phyloP scores from a whole-genome alignment of 345 rosid species.

The Eucalyptus victrix region DNA sequence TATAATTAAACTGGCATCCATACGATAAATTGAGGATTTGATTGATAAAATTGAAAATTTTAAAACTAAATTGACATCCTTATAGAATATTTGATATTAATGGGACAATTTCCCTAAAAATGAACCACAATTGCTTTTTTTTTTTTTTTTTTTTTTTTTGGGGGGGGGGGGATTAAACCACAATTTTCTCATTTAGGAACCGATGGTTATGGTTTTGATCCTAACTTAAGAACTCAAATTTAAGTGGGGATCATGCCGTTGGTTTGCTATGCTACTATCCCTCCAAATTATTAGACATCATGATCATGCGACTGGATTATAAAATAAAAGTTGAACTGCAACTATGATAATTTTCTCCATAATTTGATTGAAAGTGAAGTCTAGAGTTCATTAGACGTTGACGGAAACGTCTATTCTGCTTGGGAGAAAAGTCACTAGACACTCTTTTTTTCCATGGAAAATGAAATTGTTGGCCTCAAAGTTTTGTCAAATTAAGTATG shows the following conservation, averaged over 20 bases:
- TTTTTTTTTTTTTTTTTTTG: too few relatives aligned
- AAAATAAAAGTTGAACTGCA: neutral
- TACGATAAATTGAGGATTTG: neutral
- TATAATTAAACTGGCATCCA: rapidly evolving
- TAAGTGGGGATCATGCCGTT: neutral
- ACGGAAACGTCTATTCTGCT: neutral
- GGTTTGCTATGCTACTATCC: neutral
- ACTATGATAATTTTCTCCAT: neutral
- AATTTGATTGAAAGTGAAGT: neutral
- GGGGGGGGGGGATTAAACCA: neutral
- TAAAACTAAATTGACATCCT: too few relatives aligned
- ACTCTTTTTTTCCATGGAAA: neutral
- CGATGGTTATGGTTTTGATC: neutral
- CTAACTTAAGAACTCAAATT: neutral
- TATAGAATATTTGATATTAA: too few relatives aligned
- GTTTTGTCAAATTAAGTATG: neutral
- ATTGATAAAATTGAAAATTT: neutral
- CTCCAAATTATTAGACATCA: neutral
- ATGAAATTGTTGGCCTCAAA: neutral
- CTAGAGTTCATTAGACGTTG: neutral
- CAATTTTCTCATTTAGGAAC: neutral
- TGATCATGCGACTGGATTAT: neutral
- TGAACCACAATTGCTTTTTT: neutral
- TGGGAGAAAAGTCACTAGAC: neutral
- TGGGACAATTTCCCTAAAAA: neutral